Conservation (phyloP, 2,329 filamentous ascomycete species). For the Penicillium sp. region DNA sequence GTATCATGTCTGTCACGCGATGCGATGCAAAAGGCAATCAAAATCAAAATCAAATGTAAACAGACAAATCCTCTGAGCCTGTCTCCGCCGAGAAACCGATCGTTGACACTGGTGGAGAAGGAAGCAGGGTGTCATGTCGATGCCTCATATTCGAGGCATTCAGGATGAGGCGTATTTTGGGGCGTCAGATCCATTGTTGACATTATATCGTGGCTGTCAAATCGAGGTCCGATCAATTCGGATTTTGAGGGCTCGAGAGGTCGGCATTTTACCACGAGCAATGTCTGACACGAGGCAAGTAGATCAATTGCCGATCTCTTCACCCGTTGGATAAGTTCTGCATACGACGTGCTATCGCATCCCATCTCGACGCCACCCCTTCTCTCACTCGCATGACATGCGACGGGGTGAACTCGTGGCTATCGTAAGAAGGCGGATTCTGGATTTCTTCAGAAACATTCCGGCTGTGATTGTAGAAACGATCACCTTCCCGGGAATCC, state of each 20-base stretch:
- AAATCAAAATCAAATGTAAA: too few relatives aligned
- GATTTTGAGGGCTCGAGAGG: background rate
- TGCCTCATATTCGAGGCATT: slow-evolving; percentile 10
- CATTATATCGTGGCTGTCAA: too few relatives aligned
- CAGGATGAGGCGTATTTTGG: too few relatives aligned
- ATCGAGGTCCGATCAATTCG: background rate
- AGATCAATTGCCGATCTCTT: background rate
- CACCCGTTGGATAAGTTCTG: slow-evolving; percentile 32
- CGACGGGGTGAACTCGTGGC: slow-evolving; percentile 14
- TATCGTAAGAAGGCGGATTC: slow-evolving; percentile 26
- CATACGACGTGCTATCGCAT: slow-evolving; percentile 21
- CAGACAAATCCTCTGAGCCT: too few relatives aligned
- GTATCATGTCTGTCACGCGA: too few relatives aligned
- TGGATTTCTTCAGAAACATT: background rate
- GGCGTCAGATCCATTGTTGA: too few relatives aligned
- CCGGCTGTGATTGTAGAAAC: too few relatives aligned
- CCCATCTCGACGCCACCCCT: slow-evolving; percentile 21
- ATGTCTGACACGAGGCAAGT: too few relatives aligned
- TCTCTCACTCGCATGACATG: slow-evolving; percentile 7
- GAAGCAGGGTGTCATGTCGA: slow-evolving; percentile 4
- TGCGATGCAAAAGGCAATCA: too few relatives aligned
- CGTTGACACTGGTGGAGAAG: background rate
- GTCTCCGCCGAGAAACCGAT: too few relatives aligned
- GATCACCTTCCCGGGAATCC: too few relatives aligned
- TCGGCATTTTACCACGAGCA: too few relatives aligned